Conservation (phyloP, 768 basidiomycete genomes). For the Russula griseocarnosa region DNA sequence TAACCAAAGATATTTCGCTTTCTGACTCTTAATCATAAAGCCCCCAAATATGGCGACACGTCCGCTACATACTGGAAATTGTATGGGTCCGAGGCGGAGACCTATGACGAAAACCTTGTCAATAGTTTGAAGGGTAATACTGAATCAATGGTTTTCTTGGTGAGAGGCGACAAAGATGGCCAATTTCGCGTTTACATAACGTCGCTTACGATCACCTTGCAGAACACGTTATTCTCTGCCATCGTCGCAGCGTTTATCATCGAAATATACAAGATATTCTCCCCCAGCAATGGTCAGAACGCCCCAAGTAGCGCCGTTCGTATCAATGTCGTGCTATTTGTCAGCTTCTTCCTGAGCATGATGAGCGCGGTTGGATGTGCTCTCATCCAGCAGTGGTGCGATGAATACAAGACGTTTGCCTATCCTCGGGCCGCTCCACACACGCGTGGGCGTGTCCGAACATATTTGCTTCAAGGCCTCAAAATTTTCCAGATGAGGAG, state of each 20-base stretch:
- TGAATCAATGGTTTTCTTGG: constrained; percentile 25
- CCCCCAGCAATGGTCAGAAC: constrained; percentile 1
- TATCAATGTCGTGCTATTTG: constrained; percentile 21
- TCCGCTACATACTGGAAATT: constrained; percentile 25
- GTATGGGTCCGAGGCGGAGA: constrained; percentile 22
- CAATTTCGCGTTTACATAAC: background rate
- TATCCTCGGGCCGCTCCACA: constrained; percentile 12
- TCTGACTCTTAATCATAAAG: background rate
- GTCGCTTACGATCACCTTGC: background rate
- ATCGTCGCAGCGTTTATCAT: constrained; percentile 28
- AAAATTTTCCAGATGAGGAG: constrained; percentile 13
- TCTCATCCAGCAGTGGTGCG: constrained; percentile 25
- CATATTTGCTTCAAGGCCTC: constrained; percentile 11
- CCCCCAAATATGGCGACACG: constrained; percentile 12
- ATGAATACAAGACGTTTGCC: constrained; percentile 9
- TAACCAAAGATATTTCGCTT: background rate
- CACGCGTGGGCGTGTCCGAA: constrained; percentile 20
- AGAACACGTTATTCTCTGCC: constrained; percentile 27
- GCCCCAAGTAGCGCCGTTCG: constrained; percentile 3
- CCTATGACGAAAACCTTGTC: constrained; percentile 16
- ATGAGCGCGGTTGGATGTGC: constrained; percentile 20
- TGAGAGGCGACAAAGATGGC: background rate
- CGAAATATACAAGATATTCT: constrained; percentile 24
- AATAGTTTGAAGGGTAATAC: constrained; percentile 24
- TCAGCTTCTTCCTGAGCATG: constrained; percentile 22